phyloP scores from a whole-genome alignment of 2,329 filamentous ascomycete species.

The Byssothecium circinans region DNA sequence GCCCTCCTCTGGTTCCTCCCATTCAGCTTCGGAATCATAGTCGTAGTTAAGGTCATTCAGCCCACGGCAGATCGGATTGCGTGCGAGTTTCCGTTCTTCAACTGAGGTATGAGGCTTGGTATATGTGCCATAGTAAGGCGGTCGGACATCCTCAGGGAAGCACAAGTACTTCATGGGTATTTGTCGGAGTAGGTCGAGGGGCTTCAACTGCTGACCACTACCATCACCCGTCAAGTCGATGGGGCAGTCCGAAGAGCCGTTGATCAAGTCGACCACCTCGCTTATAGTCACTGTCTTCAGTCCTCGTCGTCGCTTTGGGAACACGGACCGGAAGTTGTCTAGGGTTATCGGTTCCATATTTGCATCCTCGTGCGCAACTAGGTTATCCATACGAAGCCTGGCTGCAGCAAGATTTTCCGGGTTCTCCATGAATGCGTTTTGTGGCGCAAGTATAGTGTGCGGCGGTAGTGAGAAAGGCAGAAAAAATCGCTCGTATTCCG shows the following conservation, averaged over 20 bases:
- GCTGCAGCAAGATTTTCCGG: slow-evolving; percentile 31
- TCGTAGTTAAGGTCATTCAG: slow-evolving; percentile 72
- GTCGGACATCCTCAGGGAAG: slow-evolving; percentile 64
- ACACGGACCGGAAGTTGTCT: slow-evolving; percentile 20
- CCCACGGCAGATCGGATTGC: slow-evolving; percentile 57
- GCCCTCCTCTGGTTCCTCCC: slow-evolving; percentile 74
- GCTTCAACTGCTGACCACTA: slow-evolving; percentile 22
- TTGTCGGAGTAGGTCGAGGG: slow-evolving; percentile 50
- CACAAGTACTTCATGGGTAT: slow-evolving; percentile 67
- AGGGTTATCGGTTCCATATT: slow-evolving; percentile 16
- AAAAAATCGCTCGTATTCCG: slow-evolving; percentile 65
- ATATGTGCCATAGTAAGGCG: slow-evolving; percentile 72
- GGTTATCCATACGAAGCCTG: slow-evolving; percentile 28
- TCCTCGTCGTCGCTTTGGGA: slow-evolving; percentile 21
- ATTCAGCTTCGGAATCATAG: slow-evolving; percentile 84
- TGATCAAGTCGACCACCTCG: slow-evolving; percentile 49
- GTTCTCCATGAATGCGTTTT: slow-evolving; percentile 42
- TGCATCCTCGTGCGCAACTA: slow-evolving; percentile 20
- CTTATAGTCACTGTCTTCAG: slow-evolving; percentile 24
- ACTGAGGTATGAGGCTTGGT: slow-evolving; percentile 59
- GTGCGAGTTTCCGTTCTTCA: slow-evolving; percentile 52
- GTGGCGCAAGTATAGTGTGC: slow-evolving; percentile 69
- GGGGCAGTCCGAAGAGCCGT: slow-evolving; percentile 45
- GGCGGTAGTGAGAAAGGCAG: slow-evolving; percentile 78
- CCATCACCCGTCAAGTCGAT: slow-evolving; percentile 49